These are phyloP conservation scores for Hanseniaspora vineae DNA, from an alignment of 805 yeast genomes.

Conservation along the genomic window DNA sequence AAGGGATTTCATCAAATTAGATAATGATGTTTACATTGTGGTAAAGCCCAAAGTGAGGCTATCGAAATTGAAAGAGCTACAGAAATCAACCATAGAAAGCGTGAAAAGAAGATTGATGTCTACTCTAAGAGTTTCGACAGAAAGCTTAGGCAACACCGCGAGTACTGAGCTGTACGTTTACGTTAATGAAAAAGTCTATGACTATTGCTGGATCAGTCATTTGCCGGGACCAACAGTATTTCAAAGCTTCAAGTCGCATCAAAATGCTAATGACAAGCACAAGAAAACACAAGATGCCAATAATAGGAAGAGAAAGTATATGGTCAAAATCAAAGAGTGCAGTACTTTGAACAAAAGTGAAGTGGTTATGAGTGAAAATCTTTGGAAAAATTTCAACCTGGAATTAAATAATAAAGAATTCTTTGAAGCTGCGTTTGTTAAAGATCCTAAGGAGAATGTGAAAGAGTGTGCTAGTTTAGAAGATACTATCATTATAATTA, in stretches of 20 bases:
- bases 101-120: not conserved
- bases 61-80: conserved; percentile 12
- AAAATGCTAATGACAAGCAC: no score
- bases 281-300: no score
- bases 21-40: conserved; percentile 38
- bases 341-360: not conserved
- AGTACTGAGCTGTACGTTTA: no score
- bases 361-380: not conserved
- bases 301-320: not conserved
- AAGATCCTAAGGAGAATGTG: not conserved
- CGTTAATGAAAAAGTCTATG: not conserved
- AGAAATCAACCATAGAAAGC: not conserved
- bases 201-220: not conserved
- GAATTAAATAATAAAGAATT: not conserved
- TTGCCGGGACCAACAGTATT: not conserved
- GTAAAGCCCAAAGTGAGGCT: conserved; percentile 56
- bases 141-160: no score
- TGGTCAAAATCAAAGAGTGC: not conserved
- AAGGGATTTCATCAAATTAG: conserved; percentile 38
- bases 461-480: not conserved
- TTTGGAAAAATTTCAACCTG: not conserved
- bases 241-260: not conserved
- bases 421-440: not conserved
- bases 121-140: not conserved
- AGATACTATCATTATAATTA: not conserved